These are phyloP conservation scores for Saturnispora sekii DNA, from an alignment of 805 yeast genomes.

Conservation along the genomic window DNA sequence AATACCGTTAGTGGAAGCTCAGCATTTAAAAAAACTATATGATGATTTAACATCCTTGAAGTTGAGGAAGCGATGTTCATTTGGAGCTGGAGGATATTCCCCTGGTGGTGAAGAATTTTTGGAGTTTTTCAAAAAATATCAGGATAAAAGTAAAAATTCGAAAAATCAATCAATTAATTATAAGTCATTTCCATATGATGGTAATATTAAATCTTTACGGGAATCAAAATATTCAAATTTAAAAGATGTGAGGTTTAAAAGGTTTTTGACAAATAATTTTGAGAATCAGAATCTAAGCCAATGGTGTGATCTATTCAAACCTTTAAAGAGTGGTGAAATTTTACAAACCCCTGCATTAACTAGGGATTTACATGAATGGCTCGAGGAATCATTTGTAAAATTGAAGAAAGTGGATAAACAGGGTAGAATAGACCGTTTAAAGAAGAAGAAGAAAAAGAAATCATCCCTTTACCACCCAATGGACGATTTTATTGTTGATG, in stretches of 20 bases:
- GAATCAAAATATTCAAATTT: slow-evolving; percentile 8
- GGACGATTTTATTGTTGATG: slow-evolving; percentile 33
- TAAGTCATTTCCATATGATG: background rate
- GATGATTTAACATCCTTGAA: background rate
- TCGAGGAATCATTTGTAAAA: slow-evolving; percentile 29
- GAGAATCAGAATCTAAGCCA: slow-evolving; percentile 13
- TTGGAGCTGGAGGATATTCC: background rate
- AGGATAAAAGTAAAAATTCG: background rate
- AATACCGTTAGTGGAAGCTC: background rate
- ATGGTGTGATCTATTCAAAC: slow-evolving; percentile 40
- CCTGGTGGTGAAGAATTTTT: slow-evolving; percentile 4
- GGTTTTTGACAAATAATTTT: slow-evolving; percentile 6
- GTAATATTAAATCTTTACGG: background rate
- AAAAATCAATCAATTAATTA: slow-evolving; percentile 1
- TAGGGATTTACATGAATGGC: slow-evolving; percentile 29
- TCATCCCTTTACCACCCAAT: slow-evolving; percentile 9
- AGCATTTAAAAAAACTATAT: background rate
- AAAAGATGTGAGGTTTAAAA: slow-evolving; percentile 9
- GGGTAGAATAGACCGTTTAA: slow-evolving; percentile 18
- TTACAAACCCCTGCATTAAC: slow-evolving; percentile 25
- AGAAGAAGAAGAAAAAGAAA: slow-evolving; percentile 13
- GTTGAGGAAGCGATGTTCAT: background rate
- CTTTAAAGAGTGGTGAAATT: slow-evolving; percentile 27
- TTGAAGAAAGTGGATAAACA: slow-evolving; percentile 22
- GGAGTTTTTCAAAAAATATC: slow-evolving; percentile 4